Percentiles rank a stretch among this genome's conserved stretches.
These are phyloP conservation scores for Mikania micrantha DNA, from an alignment of 129 eudicot genomes.

Conservation along the genomic window DNA sequence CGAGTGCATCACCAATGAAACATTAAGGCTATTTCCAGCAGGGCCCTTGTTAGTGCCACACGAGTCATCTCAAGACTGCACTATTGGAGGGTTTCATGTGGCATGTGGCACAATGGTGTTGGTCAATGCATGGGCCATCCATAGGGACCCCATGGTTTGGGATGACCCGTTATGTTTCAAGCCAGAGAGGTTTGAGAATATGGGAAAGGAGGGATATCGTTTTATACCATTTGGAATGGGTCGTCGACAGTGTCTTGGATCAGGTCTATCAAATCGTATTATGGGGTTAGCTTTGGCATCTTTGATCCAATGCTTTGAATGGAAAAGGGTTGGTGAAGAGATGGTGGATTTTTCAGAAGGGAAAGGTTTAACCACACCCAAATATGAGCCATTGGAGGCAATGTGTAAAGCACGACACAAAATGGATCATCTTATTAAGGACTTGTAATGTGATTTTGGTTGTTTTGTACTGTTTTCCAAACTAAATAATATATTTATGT, in stretches of 20 bases:
- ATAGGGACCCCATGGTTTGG: conserved; percentile 37
- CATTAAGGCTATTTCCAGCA: conserved; percentile 28
- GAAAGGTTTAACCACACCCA: conserved; percentile 33
- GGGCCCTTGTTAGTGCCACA: conserved; percentile 36
- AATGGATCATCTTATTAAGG: conserved; percentile 24
- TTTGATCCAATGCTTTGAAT: conserved; percentile 37
- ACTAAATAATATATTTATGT: too few relatives aligned
- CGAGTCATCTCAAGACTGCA: conserved; percentile 37
- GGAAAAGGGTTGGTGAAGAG: conserved; percentile 35
- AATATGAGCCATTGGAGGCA: conserved; percentile 40
- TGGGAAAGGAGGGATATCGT: conserved; percentile 14
- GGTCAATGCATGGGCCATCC: conserved; percentile 40
- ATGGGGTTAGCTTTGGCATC: conserved; percentile 20
- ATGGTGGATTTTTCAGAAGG: conserved; percentile 24
- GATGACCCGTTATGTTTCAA: conserved; percentile 27
- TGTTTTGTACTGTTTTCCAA: too few relatives aligned
- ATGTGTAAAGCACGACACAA: conserved; percentile 24
- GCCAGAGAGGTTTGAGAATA: conserved; percentile 31
- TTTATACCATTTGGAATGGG: conserved; percentile 40
- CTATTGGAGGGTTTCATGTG: conserved; percentile 34
- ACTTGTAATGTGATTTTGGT: background rate
- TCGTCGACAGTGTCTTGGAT: conserved; percentile 32
- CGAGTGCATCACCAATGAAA: conserved; percentile 28
- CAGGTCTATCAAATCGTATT: conserved; percentile 24
- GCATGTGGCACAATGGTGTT: conserved; percentile 34